Evolutionary conservation across 208 protist genomes (phyloP).

Genomic region (Trypanosoma lewisi): DNA sequence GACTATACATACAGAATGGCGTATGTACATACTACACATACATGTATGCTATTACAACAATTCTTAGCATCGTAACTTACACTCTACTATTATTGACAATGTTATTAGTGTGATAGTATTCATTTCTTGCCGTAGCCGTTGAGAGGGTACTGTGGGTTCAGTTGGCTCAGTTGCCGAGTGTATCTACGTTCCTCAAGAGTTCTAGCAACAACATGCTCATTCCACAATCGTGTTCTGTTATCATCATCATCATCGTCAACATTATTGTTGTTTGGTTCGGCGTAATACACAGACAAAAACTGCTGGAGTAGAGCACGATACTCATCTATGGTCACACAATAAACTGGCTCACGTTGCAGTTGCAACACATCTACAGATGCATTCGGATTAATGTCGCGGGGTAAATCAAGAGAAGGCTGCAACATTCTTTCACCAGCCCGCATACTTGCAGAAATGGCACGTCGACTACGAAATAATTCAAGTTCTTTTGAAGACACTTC

Average conservation of each 20-base stretch:
- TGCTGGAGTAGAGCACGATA: conserved; percentile 9
- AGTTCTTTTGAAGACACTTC: conserved; percentile 10
- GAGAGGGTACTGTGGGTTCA: neutral
- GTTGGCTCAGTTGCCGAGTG: conserved; percentile 7
- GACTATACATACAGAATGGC: too few species aligned
- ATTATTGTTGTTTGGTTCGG: neutral
- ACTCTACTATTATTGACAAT: neutral
- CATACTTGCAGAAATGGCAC: conserved; percentile 16
- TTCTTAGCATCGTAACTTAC: too few species aligned
- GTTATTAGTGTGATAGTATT: neutral
- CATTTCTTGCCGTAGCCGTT: neutral
- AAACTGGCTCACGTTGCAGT: conserved; percentile 22
- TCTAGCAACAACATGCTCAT: conserved; percentile 16
- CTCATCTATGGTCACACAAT: conserved; percentile 26
- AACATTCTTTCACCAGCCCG: conserved; percentile 8
- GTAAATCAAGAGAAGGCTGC: neutral
- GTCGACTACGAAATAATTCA: conserved; percentile 16
- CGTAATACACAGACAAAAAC: neutral
- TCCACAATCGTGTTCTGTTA: conserved; percentile 22
- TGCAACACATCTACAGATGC: conserved; percentile 1
- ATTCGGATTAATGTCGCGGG: neutral
- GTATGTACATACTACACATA: too few species aligned
- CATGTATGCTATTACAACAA: too few species aligned
- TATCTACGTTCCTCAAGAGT: conserved; percentile 22
- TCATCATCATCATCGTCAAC: conserved; percentile 16